Evolutionary conservation across 345 rosid genomes (phyloP).

Genomic region (Limnanthes douglasii): DNA sequence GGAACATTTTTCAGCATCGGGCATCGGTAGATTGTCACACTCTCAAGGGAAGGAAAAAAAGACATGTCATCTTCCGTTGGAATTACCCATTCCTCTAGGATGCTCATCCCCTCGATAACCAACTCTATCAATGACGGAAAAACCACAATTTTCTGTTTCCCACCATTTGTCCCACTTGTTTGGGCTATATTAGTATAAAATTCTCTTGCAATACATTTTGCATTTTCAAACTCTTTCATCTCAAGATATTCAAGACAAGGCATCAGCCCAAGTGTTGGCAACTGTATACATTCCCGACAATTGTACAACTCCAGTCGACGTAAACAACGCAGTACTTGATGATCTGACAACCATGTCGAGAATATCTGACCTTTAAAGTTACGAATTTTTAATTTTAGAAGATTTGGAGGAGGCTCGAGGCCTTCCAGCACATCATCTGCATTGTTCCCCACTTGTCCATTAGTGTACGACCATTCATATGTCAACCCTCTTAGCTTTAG

Average conservation of each 20-base stretch:
- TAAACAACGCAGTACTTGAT: neutral
- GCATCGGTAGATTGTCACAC: neutral
- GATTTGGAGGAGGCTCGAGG: constrained; percentile 3
- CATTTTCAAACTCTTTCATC: neutral
- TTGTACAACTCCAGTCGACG: neutral
- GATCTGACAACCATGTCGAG: neutral
- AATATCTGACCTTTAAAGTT: constrained; percentile 3
- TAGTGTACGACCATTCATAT: neutral
- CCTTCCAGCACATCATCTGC: constrained; percentile 10
- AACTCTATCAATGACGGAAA: constrained; percentile 8
- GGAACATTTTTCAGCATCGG: neutral
- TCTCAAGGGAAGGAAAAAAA: constrained; percentile 8
- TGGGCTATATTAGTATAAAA: neutral
- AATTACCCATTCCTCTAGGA: constrained; percentile 1
- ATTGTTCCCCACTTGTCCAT: too few species aligned
- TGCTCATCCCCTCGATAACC: neutral
- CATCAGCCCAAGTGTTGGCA: constrained; percentile 13
- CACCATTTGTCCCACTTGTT: neutral
- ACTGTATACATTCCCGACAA: constrained; percentile 4
- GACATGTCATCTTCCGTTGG: neutral
- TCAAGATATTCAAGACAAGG: constrained; percentile 2
- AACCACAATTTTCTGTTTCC: too few species aligned
- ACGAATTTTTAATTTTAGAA: constrained; percentile 3
- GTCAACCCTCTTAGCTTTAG: neutral
- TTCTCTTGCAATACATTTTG: constrained; percentile 1